These are phyloP conservation scores for Cutaneotrichosporon daszewskae DNA, from an alignment of 1,284 basidiomycete species.

Conservation along the genomic window DNA sequence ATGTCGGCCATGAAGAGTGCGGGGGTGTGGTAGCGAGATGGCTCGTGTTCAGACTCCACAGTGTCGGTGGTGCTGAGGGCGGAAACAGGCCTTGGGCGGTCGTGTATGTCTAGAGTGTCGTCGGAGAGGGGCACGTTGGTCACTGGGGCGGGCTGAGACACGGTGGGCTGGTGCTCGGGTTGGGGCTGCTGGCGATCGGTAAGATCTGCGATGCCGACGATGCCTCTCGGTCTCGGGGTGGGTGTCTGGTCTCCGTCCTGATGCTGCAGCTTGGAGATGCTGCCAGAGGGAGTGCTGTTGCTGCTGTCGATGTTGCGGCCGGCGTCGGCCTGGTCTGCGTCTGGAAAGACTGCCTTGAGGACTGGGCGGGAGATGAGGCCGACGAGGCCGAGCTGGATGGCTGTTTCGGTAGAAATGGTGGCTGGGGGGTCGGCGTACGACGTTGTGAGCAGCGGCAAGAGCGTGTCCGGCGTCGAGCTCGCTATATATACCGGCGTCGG, in stretches of 20 bases:
- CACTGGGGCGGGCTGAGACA: no score
- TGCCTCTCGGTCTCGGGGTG: neutral
- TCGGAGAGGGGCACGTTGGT: no score
- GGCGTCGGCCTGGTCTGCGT: neutral
- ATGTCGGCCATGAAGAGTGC: neutral
- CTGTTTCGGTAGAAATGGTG: conserved; percentile 29
- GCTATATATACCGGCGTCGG: no score
- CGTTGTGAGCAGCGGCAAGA: neutral
- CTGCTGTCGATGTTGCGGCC: conserved; percentile 6
- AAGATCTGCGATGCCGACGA: no score
- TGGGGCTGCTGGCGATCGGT: no score
- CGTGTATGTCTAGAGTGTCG: no score
- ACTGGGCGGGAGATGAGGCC: conserved; percentile 43
- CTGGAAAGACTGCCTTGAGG: conserved; percentile 41
- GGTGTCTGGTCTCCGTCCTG: neutral
- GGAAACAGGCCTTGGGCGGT: no score
- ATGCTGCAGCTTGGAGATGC: no score
- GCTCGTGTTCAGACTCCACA: no score
- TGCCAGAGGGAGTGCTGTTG: conserved; percentile 2
- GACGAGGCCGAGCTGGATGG: conserved; percentile 42
- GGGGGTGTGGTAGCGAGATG: conserved; percentile 5
- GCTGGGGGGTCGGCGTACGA: no score
- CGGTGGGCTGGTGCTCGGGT: no score
- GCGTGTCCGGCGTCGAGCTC: neutral
- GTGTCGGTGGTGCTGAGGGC: neutral